Base-by-base conservation (phyloP, 2,329 filamentous ascomycete genomes). In the Tolypocladium tundrense region DNA sequence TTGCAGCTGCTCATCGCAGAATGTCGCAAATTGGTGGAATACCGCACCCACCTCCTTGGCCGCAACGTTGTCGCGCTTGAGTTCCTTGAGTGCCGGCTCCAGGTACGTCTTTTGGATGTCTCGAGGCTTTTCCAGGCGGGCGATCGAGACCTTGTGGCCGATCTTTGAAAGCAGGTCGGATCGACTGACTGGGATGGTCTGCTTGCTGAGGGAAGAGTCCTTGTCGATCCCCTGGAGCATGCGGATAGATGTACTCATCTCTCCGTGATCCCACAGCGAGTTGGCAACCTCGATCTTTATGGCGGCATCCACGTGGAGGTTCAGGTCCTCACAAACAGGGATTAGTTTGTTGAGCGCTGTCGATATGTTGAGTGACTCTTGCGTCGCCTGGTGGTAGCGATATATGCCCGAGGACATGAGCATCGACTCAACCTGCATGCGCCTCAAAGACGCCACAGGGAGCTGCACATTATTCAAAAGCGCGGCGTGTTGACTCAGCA, bases 1-100 rank as follows among this genome's bases (percentile, higher is more conserved):
- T 66, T 96, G 89, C 11, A 99, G 78, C 69, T 99, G 94, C 66
- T 91, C 86, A 69, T 99, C 93, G 67, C 95, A 99, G 69, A 99
- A 99, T 55, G 86, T 83, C 33, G 95, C 94, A 70, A 97, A 97
- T 66, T 96, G 90, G 69, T 97, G 91, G 66, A 91, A 97, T 1
- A 97, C 94, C 63, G 90, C 82, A 1, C 92, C 91, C 2, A 92
- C 89, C 60, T 93, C 89, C 51, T 81, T 78, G 1, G 88, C 88
- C 56, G 21, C 39, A 13, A 85, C 80, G 6, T 75, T 80, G 52
- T 82, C 81, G 1, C 85, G 86, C 65, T 84, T 88, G 9, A 99
- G 77, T 67, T 95, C 90, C 63, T 86, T 86, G 35, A 97, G 85
- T 0, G 94, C 92, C 27, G 90, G 90, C 57, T 88, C 83, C 0